Evolutionary conservation across 176 grass and related monocot genomes (phyloP), one percentile per base, ranked within the genome.

Genomic region (Aegilops bicornis): DNA sequence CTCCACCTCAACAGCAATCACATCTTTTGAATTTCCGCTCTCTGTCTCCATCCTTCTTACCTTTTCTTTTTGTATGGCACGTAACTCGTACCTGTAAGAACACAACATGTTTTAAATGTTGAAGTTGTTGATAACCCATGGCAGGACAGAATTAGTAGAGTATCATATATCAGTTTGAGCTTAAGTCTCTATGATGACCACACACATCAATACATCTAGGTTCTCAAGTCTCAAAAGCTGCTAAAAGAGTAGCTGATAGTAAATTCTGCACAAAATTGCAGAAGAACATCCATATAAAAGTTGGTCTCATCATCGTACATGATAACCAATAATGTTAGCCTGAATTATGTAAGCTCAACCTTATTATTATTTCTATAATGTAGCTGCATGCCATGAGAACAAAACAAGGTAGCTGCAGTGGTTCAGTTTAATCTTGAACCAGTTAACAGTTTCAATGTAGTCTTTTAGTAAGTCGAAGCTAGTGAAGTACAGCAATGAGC

Each of bases 1-100:
- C 85, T 98, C 97, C 78, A 98, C 93, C 85, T 96, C 94, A 76
- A 98, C 86, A 71, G 85, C 74, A 79, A n/a, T 76, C 16, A 39
- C 88, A 74, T 86, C 67, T 81, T 85, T 82, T 78, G 90, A 67
- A 65, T 42, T 91, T 39, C 91, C 54, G 61, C 75, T 82, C 32
- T 93, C 84, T 27, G 66, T 92, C 23, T 89, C 93, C 90, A 92
- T 88, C 39, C 68, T 91, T 90, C 88, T 88, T 8, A 94, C 17
- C 31, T 92, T 96, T 19, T 88, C 97, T 52, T 87, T 96, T 48
- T 92, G 92, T 83, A 98, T 92, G 78, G 94, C 90, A 60, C 76
- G 79, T 56, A 94, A 80, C 85, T 96, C 94, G 2, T 92, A 98
- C 63, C 97, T 98, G 75, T 14, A 60, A 88, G 91, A 29, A 85